These are phyloP conservation scores for Telopea speciosissima DNA, from an alignment of 177 flowering plant genomes.

Conservation along the genomic window DNA sequence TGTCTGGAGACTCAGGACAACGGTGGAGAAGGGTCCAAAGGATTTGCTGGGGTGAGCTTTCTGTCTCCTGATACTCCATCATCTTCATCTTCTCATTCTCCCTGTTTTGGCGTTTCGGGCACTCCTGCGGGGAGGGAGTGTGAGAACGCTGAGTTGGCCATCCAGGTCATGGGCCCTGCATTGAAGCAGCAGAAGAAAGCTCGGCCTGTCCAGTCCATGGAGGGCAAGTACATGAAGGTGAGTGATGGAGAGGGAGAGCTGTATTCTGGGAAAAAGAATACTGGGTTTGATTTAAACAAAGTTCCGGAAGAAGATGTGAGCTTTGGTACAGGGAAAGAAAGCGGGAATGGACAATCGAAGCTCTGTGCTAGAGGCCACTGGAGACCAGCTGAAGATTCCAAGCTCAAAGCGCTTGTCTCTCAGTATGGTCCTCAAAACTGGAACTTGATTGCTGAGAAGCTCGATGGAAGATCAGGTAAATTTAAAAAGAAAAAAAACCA, in stretches of 20 bases:
- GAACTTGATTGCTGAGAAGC: conserved; percentile 48
- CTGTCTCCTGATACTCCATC: conserved; percentile 2
- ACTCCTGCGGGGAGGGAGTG: conserved; percentile 6
- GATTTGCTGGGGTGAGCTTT: conserved; percentile 7
- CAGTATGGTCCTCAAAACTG: conserved; percentile 63
- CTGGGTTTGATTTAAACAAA: conserved; percentile 2
- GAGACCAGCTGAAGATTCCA: conserved; percentile 54
- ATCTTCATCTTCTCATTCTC: not conserved
- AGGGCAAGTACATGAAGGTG: conserved; percentile 1
- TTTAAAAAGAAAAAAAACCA: not conserved
- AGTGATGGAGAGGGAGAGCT: conserved; percentile 1
- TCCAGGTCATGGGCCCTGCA: conserved; percentile 11
- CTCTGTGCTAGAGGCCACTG: conserved; percentile 29
- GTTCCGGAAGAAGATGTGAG: conserved; percentile 12
- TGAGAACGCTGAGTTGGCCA: conserved; percentile 9
- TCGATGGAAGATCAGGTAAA: conserved; percentile 52
- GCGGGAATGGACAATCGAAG: conserved; percentile 20
- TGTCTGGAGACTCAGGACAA: conserved; percentile 6
- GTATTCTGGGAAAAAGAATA: conserved; percentile 11
- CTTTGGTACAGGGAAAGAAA: conserved; percentile 11
- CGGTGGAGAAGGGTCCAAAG: conserved; percentile 11
- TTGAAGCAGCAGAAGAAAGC: conserved; percentile 9
- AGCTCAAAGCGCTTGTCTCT: conserved; percentile 60
- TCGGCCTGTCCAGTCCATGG: conserved; percentile 13
- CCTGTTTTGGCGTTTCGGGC: conserved; percentile 5